These are phyloP conservation scores for Arctium minus DNA, from an alignment of 129 eudicot species.

Conservation along the genomic window DNA sequence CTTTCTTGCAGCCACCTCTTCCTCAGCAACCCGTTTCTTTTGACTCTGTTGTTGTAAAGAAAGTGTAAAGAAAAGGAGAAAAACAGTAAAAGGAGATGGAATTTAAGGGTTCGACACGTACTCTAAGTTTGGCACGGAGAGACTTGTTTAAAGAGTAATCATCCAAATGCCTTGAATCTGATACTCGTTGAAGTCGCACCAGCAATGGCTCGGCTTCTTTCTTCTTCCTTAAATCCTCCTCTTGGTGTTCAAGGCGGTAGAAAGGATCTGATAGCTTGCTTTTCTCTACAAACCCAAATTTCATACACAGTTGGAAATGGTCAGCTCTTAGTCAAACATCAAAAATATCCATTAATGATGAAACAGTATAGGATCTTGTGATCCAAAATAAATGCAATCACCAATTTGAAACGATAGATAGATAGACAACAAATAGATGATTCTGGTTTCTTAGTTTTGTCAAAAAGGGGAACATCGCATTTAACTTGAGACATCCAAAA, in stretches of 20 bases:
- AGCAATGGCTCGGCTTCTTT: constrained; percentile 84
- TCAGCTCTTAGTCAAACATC: constrained; percentile 1
- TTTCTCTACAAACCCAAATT: constrained; percentile 42
- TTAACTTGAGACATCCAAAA: not conserved
- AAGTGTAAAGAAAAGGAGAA: not conserved
- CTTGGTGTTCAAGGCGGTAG: constrained; percentile 90
- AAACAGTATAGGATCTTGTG: not conserved
- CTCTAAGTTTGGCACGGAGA: constrained; percentile 72
- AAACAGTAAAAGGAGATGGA: not conserved
- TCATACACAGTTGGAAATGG: not conserved
- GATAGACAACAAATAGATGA: not conserved
- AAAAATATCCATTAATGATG: not conserved
- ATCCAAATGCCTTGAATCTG: constrained; percentile 77
- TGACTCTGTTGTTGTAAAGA: constrained; percentile 36
- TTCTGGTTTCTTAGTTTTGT: not conserved
- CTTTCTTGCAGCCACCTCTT: constrained; percentile 63
- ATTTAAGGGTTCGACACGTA: not conserved
- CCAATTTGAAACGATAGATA: not conserved
- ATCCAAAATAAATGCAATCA: not conserved
- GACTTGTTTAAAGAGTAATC: constrained; percentile 75
- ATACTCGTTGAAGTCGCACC: constrained; percentile 73
- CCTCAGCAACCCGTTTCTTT: constrained; percentile 88
- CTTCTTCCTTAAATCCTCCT: constrained; percentile 76
- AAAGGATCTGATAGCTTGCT: constrained; percentile 81
- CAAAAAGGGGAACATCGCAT: not conserved